Base-by-base conservation (phyloP, 495 filamentous ascomycete genomes). In the Trichoderma erinaceum region DNA sequence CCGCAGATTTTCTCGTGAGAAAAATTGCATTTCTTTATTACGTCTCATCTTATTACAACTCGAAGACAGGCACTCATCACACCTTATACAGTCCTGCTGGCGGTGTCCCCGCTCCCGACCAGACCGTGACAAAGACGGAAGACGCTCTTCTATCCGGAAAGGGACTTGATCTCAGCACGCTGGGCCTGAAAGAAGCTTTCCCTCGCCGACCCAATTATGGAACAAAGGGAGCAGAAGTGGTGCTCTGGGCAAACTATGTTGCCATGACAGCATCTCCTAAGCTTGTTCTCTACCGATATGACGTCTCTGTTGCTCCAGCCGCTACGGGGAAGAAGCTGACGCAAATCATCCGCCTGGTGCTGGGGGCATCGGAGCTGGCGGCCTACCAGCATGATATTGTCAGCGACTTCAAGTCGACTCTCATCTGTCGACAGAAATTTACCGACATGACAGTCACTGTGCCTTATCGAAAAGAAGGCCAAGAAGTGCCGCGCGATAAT, bases 201-300 rank as follows among this genome's bases (percentile, higher is more conserved):
- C 76, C 76, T 46, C 70, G 71, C 50, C 80, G 84, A 11, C 85
- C 85, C 1, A 84, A 79, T 2, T 84, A 81, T 71, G 84, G 84
- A 2, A 84, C 79, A 0, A 71, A 70, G 8, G 85, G 85, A 10
- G 68, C 66, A 38, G 52, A 68, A 1, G 74, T 85, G 8, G 68
- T 73, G 0, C 75, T 87, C 0, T 87, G 79, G 71, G 82, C 85
- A 18, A 87, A 87, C 66, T 86, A 86, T 66, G 76, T 86, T 67
- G 72, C 80, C 0, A 50, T 86, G 5, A 73, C 69, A 16, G 72
- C 75, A 0, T 69, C 75, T 2, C 74, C 71, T 35, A 75, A 80
- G 21, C 67, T 78, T 12, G 67, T 68, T 11, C 66, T 84, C 16
- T 79, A 74, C 61, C 71, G 80, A 38, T 87, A 87, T 67, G 73